phyloP scores from a whole-genome alignment of 306 rosid species.

The Biancaea sappan region DNA sequence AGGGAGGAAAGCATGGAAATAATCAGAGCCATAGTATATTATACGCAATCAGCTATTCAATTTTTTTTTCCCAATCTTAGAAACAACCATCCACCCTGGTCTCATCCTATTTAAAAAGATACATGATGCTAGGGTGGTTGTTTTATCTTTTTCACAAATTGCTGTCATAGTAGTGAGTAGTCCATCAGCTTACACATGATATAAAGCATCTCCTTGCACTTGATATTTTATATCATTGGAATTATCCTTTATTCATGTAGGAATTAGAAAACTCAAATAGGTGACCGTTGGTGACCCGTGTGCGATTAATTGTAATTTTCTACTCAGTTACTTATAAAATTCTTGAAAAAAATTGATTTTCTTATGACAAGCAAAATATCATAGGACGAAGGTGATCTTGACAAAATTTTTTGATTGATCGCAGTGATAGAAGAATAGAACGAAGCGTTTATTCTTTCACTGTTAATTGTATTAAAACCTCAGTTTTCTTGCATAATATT shows the following conservation, averaged over 20 bases:
- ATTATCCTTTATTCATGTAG: background rate
- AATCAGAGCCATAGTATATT: slow-evolving; percentile 11
- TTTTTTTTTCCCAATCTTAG: background rate
- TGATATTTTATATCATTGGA: background rate
- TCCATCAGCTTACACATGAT: background rate
- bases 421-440: no score
- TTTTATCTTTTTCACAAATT: background rate
- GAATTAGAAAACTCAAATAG: background rate
- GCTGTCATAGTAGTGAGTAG: background rate
- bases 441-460: no score
- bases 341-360: no score
- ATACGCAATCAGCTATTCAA: background rate
- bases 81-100: background rate
- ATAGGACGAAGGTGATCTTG: no score
- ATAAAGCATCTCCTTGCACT: background rate
- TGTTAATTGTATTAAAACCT: no score
- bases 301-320: background rate
- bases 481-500: no score
- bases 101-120: background rate
- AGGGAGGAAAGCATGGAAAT: slow-evolving; percentile 81
- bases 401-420: no score
- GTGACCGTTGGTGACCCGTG: background rate
- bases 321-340: no score
- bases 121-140: no score
- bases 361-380: no score